phyloP scores from a whole-genome alignment of 495 filamentous ascomycete genomes.

The Penicillium robsamsonii region DNA sequence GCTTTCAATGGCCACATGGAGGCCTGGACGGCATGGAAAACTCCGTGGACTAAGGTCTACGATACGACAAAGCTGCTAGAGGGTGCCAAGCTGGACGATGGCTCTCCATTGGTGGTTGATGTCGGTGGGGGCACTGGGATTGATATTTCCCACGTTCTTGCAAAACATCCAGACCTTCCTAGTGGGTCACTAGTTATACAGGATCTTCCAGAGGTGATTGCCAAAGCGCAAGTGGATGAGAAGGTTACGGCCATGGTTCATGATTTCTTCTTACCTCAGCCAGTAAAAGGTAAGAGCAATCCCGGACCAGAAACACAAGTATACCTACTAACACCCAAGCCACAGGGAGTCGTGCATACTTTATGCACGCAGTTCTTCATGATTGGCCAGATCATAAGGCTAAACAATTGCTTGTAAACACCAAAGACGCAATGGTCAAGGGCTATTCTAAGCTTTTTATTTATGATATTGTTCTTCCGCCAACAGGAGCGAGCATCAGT shows the following conservation, averaged over 20 bases:
- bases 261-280: constrained; percentile 52
- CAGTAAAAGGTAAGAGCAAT: constrained; percentile 40
- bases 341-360: constrained; percentile 39
- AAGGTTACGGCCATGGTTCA: constrained; percentile 46
- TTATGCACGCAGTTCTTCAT: constrained; percentile 47
- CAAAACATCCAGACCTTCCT: constrained; percentile 36
- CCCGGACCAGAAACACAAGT: neutral
- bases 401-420: constrained; percentile 22
- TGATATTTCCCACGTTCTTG: constrained; percentile 41
- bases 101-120: constrained; percentile 43
- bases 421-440: constrained; percentile 37
- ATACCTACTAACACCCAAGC: neutral
- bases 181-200: constrained; percentile 46
- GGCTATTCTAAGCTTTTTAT: constrained; percentile 48
- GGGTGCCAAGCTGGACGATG: constrained; percentile 16
- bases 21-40: constrained; percentile 29
- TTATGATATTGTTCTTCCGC: constrained; percentile 44
- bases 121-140: constrained; percentile 52
- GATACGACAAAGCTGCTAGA: constrained; percentile 26
- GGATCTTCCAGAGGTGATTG: constrained; percentile 47
- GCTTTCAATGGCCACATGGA: constrained; percentile 45
- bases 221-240: constrained; percentile 31
- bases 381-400: constrained; percentile 41
- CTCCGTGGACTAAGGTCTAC: constrained; percentile 37
- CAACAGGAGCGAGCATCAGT: constrained; percentile 26